Percentiles rank a stretch among this genome's conserved stretches.
phyloP scores from a whole-genome alignment of 768 basidiomycete genomes.

The Mycena venus region DNA sequence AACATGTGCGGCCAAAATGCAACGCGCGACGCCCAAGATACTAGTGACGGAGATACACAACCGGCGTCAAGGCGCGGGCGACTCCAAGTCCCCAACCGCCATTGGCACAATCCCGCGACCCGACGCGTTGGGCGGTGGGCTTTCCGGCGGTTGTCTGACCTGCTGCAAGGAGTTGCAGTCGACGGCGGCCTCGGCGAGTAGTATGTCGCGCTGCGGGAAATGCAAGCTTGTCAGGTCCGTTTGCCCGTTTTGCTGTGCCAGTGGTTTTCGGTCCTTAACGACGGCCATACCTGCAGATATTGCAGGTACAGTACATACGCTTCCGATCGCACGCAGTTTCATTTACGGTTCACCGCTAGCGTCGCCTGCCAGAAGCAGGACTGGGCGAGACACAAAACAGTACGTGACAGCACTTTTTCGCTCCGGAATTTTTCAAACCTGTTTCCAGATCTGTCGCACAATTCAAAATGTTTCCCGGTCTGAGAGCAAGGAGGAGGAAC shows the following conservation, averaged over 20 bases:
- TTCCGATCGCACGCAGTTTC: background rate
- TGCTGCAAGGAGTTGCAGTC: constrained; percentile 8
- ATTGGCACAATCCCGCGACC: background rate
- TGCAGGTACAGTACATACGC: background rate
- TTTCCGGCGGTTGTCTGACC: background rate
- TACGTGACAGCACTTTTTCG: background rate
- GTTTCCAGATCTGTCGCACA: too few relatives aligned
- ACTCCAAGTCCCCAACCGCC: background rate
- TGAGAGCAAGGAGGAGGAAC: too few relatives aligned
- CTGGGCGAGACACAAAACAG: constrained; percentile 18
- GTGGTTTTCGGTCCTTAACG: background rate
- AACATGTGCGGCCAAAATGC: background rate
- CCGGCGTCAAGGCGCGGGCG: too few relatives aligned
- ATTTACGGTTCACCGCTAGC: background rate
- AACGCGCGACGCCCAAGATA: background rate
- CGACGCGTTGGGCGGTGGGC: background rate
- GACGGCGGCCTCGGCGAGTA: background rate
- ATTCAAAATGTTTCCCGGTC: too few relatives aligned
- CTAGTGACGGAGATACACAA: background rate
- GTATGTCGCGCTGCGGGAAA: constrained; percentile 1
- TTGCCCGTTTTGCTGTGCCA: background rate
- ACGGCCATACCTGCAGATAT: background rate
- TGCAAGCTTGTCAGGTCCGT: constrained; percentile 12
- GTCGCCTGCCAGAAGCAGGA: constrained; percentile 8
- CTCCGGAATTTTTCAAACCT: too few relatives aligned